Evolutionary conservation across 345 rosid genomes (phyloP), one percentile per base, ranked within the genome.

Genomic region (Ceriops tagal): DNA sequence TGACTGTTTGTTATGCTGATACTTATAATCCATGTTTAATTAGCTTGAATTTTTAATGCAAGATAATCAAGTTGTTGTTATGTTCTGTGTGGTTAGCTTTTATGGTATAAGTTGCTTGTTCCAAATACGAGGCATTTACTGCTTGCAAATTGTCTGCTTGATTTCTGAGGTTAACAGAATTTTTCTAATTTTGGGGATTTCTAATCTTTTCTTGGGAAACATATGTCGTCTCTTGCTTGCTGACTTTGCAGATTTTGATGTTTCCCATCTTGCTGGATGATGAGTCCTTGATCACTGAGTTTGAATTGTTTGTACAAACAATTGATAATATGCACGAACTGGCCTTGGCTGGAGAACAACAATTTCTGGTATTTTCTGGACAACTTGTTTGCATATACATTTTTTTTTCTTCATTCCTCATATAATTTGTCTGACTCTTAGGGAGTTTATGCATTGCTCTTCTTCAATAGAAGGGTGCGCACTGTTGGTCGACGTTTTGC

Each of bases 391-490:
- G n/a, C 22, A 20, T 46, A 7, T 39, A 43, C 18, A 49, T 57
- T 35, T 71, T 15, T 20, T 60, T 55, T 68, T 24, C 37, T 53
- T 66, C 63, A 68, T 28, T 28, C 30, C 46, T 28, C 79, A 77
- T 49, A 77, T 75, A 27, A 64, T 71, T 34, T 70, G 22, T 62
- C 46, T 73, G 24, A 61, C 67, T 52, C 65, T 64, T 32, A 95
- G 99, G 99, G 99, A 52, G 93, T 95, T 52, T 92, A 86, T 79
- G 96, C 91, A 26, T 79, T 92, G 73, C 89, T 95, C 71, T 95
- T 95, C 74, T 87, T 87, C 81, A 92, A 86, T 79, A 87, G 99
- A 85, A 84, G 92, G 78, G 97, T 88, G 61, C 93, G 99, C 37
- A 66, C 83, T 24, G 83, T 92, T 70, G 99, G 96, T 77, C 81